Evolutionary conservation across 805 yeast species (phyloP).

Genomic region (Barnettozyma sucrosica): DNA sequence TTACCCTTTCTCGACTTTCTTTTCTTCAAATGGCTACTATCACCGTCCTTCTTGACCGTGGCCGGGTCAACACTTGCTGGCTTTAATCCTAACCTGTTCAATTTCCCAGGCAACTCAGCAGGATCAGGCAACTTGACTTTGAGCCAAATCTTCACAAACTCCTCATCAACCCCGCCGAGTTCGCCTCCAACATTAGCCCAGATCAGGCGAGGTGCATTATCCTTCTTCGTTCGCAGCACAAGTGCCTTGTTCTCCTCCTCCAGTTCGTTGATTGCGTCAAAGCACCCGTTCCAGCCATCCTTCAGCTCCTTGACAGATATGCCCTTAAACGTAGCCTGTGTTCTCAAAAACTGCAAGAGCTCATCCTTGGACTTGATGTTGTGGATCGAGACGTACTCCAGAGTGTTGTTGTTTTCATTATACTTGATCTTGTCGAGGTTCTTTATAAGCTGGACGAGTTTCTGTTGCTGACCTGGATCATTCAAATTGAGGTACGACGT

Average conservation of each 20-base stretch:
- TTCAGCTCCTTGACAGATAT: conserved; percentile 62
- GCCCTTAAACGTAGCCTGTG: conserved; percentile 85
- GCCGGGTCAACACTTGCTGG: conserved; percentile 99
- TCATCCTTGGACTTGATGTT: conserved; percentile 81
- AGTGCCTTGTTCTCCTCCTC: conserved; percentile 74
- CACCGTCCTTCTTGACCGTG: conserved; percentile 63
- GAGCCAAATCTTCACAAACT: conserved; percentile 79
- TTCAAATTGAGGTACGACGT: conserved; percentile 54
- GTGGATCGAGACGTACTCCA: conserved; percentile 84
- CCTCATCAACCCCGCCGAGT: conserved; percentile 66
- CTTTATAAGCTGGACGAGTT: conserved; percentile 63
- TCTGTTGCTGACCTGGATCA: conserved; percentile 44
- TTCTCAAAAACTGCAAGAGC: conserved; percentile 62
- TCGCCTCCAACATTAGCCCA: conserved; percentile 87
- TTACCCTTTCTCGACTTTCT: conserved; percentile 91
- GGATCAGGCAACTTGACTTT: conserved; percentile 73
- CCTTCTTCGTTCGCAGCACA: conserved; percentile 88
- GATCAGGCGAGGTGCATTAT: conserved; percentile 82
- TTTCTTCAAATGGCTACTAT: conserved; percentile 51
- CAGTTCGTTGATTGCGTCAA: conserved; percentile 68
- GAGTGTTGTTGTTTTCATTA: conserved; percentile 53
- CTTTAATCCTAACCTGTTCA: conserved; percentile 81
- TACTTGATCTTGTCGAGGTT: conserved; percentile 74
- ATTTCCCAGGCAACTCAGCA: conserved; percentile 70
- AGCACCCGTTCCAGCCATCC: conserved; percentile 94